These are phyloP conservation scores for Rutstroemia sydowiana DNA, from an alignment of 2,329 filamentous ascomycete species.

Conservation along the genomic window DNA sequence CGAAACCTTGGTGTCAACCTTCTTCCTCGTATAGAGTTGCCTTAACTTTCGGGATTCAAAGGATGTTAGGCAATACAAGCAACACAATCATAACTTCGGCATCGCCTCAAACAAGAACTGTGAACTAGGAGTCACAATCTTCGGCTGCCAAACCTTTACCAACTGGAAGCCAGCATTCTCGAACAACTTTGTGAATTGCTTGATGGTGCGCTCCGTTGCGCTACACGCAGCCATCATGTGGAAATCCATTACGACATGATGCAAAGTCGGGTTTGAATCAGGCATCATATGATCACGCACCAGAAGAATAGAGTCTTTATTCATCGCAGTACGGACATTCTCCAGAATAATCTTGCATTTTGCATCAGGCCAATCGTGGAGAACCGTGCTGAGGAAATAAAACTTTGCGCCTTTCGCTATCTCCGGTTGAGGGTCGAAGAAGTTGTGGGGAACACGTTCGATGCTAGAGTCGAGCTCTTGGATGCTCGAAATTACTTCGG, in stretches of 20 bases:
- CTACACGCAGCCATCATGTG: conserved; percentile 35
- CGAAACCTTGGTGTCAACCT: no score
- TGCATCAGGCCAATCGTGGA: conserved; percentile 36
- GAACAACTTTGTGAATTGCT: conserved; percentile 31
- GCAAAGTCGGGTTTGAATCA: conserved; percentile 25
- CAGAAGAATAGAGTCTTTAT: conserved; percentile 33
- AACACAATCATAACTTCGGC: no score
- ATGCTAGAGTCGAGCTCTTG: conserved; percentile 17
- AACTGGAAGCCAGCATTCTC: conserved; percentile 12
- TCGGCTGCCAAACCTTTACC: conserved; percentile 7
- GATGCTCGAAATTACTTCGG: conserved; percentile 6
- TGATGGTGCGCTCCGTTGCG: conserved; percentile 33
- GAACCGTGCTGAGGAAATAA: conserved; percentile 31
- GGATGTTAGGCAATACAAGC: no score
- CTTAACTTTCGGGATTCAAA: no score
- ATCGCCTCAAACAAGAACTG: conserved; percentile 7
- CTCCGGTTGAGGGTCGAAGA: conserved; percentile 30
- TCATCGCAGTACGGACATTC: conserved; percentile 21
- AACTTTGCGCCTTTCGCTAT: conserved; percentile 24
- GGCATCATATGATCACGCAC: conserved; percentile 38
- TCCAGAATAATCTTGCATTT: conserved; percentile 29
- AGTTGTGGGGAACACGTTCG: conserved; percentile 26
- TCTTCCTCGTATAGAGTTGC: no score
- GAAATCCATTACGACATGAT: conserved; percentile 32
- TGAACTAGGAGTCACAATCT: neutral